These are phyloP conservation scores for Aristolochia fimbriata DNA, from an alignment of 164 flowering plant species.

Conservation along the genomic window DNA sequence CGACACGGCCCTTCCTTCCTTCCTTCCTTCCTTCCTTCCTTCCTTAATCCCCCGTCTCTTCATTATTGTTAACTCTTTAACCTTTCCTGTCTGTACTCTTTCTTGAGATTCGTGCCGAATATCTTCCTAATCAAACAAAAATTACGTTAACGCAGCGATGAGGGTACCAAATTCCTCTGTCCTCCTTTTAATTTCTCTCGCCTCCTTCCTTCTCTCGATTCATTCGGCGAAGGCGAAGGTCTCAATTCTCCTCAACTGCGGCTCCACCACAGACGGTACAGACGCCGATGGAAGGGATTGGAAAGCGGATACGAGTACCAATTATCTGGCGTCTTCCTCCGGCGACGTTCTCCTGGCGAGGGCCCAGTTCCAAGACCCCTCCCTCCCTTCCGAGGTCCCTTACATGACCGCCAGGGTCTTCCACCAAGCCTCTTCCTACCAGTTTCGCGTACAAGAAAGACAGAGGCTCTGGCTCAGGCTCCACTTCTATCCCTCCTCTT, in stretches of 20 bases:
- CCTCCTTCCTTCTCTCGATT: constrained; percentile 7
- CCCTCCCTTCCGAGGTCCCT: constrained; percentile 52
- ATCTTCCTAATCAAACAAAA: too few species aligned
- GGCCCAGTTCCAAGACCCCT: constrained; percentile 50
- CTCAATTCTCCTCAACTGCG: constrained; percentile 31
- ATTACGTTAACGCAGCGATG: too few species aligned
- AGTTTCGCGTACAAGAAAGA: constrained; percentile 20
- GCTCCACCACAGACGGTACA: constrained; percentile 17
- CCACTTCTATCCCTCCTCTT: constrained; percentile 66
- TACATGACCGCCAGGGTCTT: constrained; percentile 62
- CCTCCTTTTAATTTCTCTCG: constrained; percentile 14
- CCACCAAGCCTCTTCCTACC: constrained; percentile 29
- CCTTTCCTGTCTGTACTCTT: too few species aligned
- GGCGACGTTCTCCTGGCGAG: constrained; percentile 15
- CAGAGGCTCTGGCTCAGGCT: constrained; percentile 40
- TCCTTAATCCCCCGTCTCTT: too few species aligned
- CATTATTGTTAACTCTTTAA: too few species aligned
- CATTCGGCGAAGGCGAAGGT: constrained; percentile 2
- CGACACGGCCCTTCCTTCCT: too few species aligned
- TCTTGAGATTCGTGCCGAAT: too few species aligned
- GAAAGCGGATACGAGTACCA: constrained; percentile 27
- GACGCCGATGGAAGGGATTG: constrained; percentile 50
- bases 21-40: too few species aligned
- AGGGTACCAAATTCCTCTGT: constrained; percentile 6
- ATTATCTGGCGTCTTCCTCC: constrained; percentile 17